Evolutionary conservation across 2,329 filamentous ascomycete species (phyloP).

Genomic region (Ophiosphaerella narmari): DNA sequence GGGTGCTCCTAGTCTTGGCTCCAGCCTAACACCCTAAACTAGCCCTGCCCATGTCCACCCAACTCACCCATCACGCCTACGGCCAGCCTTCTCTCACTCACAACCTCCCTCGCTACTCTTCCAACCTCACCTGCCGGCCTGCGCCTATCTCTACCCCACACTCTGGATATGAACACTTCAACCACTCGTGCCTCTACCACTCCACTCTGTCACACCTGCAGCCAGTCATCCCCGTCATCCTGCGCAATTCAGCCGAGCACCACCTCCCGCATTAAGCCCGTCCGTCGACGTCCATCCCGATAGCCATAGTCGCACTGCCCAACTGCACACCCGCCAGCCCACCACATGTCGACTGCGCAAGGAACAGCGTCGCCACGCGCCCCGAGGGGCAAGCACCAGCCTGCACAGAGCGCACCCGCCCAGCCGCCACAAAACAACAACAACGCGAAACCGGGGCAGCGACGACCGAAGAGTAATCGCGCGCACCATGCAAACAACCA

Average conservation of each 20-base stretch:
- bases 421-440: conserved; percentile 27
- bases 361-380: conserved; percentile 40
- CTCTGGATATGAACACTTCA: conserved; percentile 44
- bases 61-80: conserved; percentile 22
- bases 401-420: conserved; percentile 33
- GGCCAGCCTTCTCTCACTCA: conserved; percentile 8
- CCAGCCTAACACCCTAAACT: not conserved
- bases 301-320: conserved; percentile 17
- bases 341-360: conserved; percentile 42
- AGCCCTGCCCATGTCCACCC: conserved; percentile 25
- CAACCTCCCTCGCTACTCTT: conserved; percentile 15
- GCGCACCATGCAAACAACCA: conserved; percentile 32
- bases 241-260: conserved; percentile 21
- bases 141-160: conserved; percentile 27
- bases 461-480: conserved; percentile 41
- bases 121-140: conserved; percentile 20
- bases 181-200: conserved; percentile 24
- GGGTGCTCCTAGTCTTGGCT: not conserved
- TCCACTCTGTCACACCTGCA: conserved; percentile 24
- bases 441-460: conserved; percentile 15
- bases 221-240: conserved; percentile 27
- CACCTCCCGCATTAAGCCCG: conserved; percentile 18
- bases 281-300: conserved; percentile 33
- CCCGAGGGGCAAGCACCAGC: conserved; percentile 37
- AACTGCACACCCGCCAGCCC: conserved; percentile 5